A percentile compares a stretch with the other conserved stretches of the same genome.
phyloP scores from a whole-genome alignment of 768 basidiomycete genomes.

The Leccinum sublutescens region DNA sequence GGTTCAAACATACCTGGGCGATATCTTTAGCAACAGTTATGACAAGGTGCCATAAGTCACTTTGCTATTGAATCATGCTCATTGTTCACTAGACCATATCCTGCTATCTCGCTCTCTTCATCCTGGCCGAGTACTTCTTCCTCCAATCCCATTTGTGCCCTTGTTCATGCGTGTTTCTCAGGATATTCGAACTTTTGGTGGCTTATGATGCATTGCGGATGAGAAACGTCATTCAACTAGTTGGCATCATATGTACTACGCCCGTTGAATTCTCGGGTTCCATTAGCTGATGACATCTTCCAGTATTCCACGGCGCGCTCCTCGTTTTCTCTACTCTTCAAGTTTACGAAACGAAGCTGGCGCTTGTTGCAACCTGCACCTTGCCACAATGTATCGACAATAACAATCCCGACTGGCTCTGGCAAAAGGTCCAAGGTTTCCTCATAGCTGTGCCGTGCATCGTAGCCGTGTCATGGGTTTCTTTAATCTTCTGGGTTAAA shows the following conservation, averaged over 20 bases:
- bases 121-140: constrained; percentile 67
- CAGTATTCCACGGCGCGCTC: constrained; percentile 72
- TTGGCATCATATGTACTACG: constrained; percentile 64
- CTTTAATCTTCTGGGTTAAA: constrained; percentile 66
- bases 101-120: constrained; percentile 83
- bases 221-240: constrained; percentile 76
- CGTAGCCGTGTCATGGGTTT: constrained; percentile 63
- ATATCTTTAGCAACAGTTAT: constrained; percentile 17
- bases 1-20: constrained; percentile 44
- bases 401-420: constrained; percentile 52
- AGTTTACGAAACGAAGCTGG: constrained; percentile 68
- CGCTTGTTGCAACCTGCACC: constrained; percentile 41
- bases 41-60: constrained; percentile 49
- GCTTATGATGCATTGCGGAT: constrained; percentile 78
- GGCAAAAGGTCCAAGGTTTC: constrained; percentile 57
- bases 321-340: constrained; percentile 75
- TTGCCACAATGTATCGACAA: constrained; percentile 34
- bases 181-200: constrained; percentile 77
- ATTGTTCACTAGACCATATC: constrained; percentile 58
- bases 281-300: constrained; percentile 6
- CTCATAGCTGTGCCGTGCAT: constrained; percentile 72
- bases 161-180: constrained; percentile 29
- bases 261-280: background rate
- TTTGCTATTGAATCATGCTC: constrained; percentile 5
- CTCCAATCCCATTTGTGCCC: background rate